phyloP scores from a whole-genome alignment of 1,139 yeast genomes.

The Candida smagusa region DNA sequence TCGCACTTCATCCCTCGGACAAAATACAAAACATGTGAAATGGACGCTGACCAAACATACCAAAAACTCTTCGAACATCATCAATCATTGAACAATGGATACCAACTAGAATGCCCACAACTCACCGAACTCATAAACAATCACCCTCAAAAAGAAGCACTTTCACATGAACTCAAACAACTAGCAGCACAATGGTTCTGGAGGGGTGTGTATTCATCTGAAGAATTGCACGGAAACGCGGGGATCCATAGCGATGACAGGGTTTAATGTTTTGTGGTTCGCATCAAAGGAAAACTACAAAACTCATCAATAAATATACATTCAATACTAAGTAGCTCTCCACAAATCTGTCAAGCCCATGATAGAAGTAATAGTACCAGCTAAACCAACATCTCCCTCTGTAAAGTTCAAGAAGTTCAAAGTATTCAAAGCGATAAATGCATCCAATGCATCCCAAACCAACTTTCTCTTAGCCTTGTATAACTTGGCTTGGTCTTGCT shows the following conservation, averaged over 20 bases:
- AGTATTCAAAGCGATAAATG: slow-evolving; percentile 71
- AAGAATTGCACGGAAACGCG: too few species aligned
- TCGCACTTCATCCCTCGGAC: not conserved
- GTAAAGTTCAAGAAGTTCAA: slow-evolving; percentile 59
- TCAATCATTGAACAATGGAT: not conserved
- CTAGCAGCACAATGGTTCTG: slow-evolving; percentile 31
- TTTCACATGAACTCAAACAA: slow-evolving; percentile 23
- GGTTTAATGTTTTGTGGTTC: too few species aligned
- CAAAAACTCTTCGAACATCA: slow-evolving; percentile 6
- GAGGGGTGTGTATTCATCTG: slow-evolving; percentile 26
- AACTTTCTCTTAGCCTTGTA: slow-evolving; percentile 58
- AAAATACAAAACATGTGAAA: not conserved
- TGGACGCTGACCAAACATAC: slow-evolving; percentile 9
- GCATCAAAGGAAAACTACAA: too few species aligned
- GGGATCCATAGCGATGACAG: too few species aligned
- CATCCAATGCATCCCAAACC: slow-evolving; percentile 76
- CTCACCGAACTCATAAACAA: slow-evolving; percentile 3
- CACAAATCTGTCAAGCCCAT: slow-evolving; percentile 78
- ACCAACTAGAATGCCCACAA: slow-evolving; percentile 3
- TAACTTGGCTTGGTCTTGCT: slow-evolving; percentile 24
- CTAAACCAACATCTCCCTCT: slow-evolving; percentile 82
- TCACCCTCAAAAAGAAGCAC: slow-evolving; percentile 11
- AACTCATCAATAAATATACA: not conserved
- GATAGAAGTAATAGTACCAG: slow-evolving; percentile 79
- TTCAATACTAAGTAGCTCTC: slow-evolving; percentile 33